These are phyloP conservation scores for Boletus reticuloceps DNA, from an alignment of 768 basidiomycete genomes.

Conservation along the genomic window DNA sequence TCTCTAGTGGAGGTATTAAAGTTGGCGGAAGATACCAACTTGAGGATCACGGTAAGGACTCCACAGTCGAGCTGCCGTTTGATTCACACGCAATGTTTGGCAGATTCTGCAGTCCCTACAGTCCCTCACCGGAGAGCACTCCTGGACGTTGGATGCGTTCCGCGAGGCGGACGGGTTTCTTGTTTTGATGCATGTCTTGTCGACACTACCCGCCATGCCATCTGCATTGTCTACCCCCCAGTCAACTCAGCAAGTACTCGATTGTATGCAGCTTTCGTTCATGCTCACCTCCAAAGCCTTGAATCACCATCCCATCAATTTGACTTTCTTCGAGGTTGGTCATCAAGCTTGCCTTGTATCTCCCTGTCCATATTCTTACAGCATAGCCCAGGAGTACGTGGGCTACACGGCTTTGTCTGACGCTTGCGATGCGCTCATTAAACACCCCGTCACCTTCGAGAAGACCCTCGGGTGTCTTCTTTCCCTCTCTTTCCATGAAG, in stretches of 20 bases:
- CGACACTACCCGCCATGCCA: constrained; percentile 43
- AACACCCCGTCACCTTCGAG: constrained; percentile 45
- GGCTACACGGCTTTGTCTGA: constrained; percentile 64
- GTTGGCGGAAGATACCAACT: constrained; percentile 43
- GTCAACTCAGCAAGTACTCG: constrained; percentile 41
- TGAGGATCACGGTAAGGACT: constrained; percentile 51
- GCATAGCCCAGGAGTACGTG: constrained; percentile 36
- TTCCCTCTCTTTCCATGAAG: constrained; percentile 64
- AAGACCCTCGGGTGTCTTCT: constrained; percentile 66
- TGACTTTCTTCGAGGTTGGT: constrained; percentile 66
- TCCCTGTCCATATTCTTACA: constrained; percentile 16
- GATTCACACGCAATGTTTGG: not conserved
- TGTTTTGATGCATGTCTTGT: constrained; percentile 68
- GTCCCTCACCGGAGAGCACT: constrained; percentile 63
- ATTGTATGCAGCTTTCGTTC: constrained; percentile 61
- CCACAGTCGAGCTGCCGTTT: not conserved
- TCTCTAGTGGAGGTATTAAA: constrained; percentile 71
- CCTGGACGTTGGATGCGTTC: constrained; percentile 69
- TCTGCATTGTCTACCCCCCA: constrained; percentile 30
- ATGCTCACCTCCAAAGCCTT: constrained; percentile 64
- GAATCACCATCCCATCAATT: constrained; percentile 51
- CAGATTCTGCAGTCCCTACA: constrained; percentile 69
- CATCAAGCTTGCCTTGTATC: constrained; percentile 16
- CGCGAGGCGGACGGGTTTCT: constrained; percentile 82
- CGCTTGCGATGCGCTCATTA: constrained; percentile 53